Evolutionary conservation across 805 yeast genomes (phyloP).

Genomic region (Wickerhamiella sorbophila): DNA sequence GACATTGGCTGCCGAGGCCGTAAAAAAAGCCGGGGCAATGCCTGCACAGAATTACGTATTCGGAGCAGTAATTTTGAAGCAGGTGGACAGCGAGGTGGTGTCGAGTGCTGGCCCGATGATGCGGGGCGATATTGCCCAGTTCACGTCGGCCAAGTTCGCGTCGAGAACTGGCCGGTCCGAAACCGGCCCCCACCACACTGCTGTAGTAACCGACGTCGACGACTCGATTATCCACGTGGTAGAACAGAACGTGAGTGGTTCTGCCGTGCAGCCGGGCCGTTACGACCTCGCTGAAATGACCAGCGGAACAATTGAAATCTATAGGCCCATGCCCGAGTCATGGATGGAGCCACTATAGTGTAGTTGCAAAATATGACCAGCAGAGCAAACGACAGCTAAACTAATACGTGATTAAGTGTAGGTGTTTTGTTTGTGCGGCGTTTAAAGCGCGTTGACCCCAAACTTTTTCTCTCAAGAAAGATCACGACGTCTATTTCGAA

Average conservation of each 20-base stretch:
- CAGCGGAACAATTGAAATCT: conserved; percentile 22
- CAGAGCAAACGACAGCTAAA: too few relatives aligned
- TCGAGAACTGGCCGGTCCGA: conserved; percentile 5
- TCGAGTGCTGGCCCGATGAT: conserved; percentile 17
- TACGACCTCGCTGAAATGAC: conserved; percentile 19
- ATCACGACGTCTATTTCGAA: conserved; percentile 13
- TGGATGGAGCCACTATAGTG: conserved; percentile 23
- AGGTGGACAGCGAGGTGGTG: conserved; percentile 6
- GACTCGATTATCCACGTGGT: conserved; percentile 15
- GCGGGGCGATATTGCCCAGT: conserved; percentile 28
- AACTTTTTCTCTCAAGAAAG: too few relatives aligned
- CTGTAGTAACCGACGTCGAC: conserved; percentile 21
- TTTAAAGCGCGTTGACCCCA: too few relatives aligned
- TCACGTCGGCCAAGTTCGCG: conserved; percentile 19
- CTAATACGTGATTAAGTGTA: too few relatives aligned
- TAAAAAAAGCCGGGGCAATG: conserved; percentile 18
- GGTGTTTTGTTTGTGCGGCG: too few relatives aligned
- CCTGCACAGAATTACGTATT: conserved; percentile 21
- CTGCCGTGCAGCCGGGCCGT: conserved; percentile 16
- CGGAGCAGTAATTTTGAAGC: conserved; percentile 20
- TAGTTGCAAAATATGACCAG: background rate
- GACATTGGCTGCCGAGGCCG: conserved; percentile 27
- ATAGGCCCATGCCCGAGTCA: conserved; percentile 21
- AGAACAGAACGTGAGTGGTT: conserved; percentile 11
- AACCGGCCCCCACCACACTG: conserved; percentile 25